Evolutionary conservation across 1,284 basidiomycete species (phyloP).

Genomic region (Ganoderma meredithae): DNA sequence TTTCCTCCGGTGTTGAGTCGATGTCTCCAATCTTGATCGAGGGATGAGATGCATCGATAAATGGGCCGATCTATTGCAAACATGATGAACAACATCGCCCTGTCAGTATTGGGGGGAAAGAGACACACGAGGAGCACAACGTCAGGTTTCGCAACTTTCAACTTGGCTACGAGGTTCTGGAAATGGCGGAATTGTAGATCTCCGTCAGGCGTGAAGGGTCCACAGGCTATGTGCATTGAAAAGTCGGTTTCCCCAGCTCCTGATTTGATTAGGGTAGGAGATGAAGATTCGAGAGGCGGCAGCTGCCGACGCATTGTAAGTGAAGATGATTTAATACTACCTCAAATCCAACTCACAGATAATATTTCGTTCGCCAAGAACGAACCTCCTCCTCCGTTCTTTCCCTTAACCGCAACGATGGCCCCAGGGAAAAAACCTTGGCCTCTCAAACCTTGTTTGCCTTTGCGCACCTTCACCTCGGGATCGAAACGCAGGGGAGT

Average conservation of each 20-base stretch:
- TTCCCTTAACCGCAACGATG: slow-evolving; percentile 88
- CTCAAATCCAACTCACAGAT: slow-evolving; percentile 54
- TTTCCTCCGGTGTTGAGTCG: slow-evolving; percentile 65
- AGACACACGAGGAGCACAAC: slow-evolving; percentile 79
- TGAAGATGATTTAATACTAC: slow-evolving; percentile 28
- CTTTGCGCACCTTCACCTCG: slow-evolving; percentile 71
- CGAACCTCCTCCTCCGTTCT: slow-evolving; percentile 89
- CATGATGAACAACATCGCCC: background rate
- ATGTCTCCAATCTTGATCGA: slow-evolving; percentile 76
- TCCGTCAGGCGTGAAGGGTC: slow-evolving; percentile 83
- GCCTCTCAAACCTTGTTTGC: slow-evolving; percentile 67
- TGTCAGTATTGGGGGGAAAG: background rate
- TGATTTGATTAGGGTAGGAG: slow-evolving; percentile 43
- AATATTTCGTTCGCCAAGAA: slow-evolving; percentile 89
- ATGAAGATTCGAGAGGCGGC: slow-evolving; percentile 54
- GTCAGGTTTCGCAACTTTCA: slow-evolving; percentile 71
- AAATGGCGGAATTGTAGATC: slow-evolving; percentile 83
- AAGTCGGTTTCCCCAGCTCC: slow-evolving; percentile 53
- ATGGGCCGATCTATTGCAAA: slow-evolving; percentile 88
- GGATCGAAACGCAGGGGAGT: slow-evolving; percentile 77
- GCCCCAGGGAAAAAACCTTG: slow-evolving; percentile 90
- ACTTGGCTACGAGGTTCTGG: slow-evolving; percentile 61
- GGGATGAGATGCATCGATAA: slow-evolving; percentile 82
- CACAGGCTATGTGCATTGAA: slow-evolving; percentile 75
- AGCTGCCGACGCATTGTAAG: slow-evolving; percentile 47